Evolutionary conservation across 306 rosid genomes (phyloP), one percentile per base, ranked within the genome.

Genomic region (Cercis canadensis): DNA sequence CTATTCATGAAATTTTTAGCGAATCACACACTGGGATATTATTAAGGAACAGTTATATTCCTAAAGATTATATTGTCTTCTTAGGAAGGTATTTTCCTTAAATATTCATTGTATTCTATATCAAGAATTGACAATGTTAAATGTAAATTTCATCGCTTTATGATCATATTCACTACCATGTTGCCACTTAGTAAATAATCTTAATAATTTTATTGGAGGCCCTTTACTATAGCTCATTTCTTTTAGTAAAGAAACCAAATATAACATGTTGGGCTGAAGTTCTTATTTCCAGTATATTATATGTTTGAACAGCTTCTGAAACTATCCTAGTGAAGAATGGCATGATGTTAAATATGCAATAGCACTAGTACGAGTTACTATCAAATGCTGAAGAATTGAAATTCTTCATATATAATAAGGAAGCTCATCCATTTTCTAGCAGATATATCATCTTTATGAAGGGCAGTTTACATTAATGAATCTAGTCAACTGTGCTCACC

Each of bases 41-140:
- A 47, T 49, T 52, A 18, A 36, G 32, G 19, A 57, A 21, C n/a
- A 29, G 50, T 33, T 51, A 13, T 54, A 19, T 56, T 44, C 17
- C 66, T 47, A 33, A 57, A 67, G 54, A 57, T 65, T 24, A 1
- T 24, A n/a, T 24, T 17, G n/a, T n/a, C 8, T 47, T 65, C 15
- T 41, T 53, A 39, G 63, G 44, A 63, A 54, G 71, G 8, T 63
- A 63, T 73, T 36, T 44, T 45, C 47, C 44, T 70, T 32, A 13
- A 21, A 41, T 43, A 0, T 43, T 2, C 49, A 6, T 8, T 37
- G 10, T 37, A 37, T 8, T 37, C 8, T 8, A 37, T 8, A 8
- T 37, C 4, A 43, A 12, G 11, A 43, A 8, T 12, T 43, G 44
- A 31, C 16, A 47, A n/a, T 63, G n/a, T 44, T 31, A 41, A 1